Base-by-base conservation (phyloP, 371 early-diverging fungal species). In the Choanephora cucurbitarum region DNA sequence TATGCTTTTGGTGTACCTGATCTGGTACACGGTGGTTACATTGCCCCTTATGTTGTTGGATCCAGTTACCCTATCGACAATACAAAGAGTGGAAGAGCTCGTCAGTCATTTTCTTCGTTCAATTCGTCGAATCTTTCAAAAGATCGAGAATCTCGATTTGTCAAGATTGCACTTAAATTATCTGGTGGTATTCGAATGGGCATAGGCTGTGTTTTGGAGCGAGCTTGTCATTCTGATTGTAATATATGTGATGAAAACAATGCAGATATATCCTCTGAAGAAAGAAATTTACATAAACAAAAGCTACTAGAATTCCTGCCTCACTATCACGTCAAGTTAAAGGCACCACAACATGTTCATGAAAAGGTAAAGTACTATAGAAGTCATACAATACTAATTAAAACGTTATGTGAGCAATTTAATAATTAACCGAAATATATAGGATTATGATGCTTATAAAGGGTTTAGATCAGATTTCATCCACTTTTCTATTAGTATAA, bases 391-490 rank as follows among this genome's bases (percentile, higher is more conserved):
- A n/a, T 14, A 14, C 5, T 17, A n/a, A n/a, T n/a, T n/a, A n/a
- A n/a, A n/a, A n/a, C 15, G 19, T 10, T 42, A 22, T 52, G 22
- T 42, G 39, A 23, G 22, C 10, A 42, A 24, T 24, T n/a, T n/a
- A n/a, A n/a, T n/a, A n/a, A 44, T 48, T 3, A 10, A 14, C 37
- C 17, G 10, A 14, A 23, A 15, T 15, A 14, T 28, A 31, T 47
- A 70, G 68, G 70, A 56, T 59, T 61, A 78, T 41, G 87, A 87
- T 66, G 77, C 86, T 2, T 85, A 72, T 64, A 58, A 50, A 17
- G 88, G 88, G 10, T 90, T 87, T 61, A 73, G 88, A 51, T 81
- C 85, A 0, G 66, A 73, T 41, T 68, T 50, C 52, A 81, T 88
- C 34, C 79, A 86, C 54, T 60, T 88, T 1, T 72, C 75, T 10